A percentile compares a stretch with the other conserved stretches of the same genome.
phyloP scores from a whole-genome alignment of 148 eudicot species.

The Silene conica region DNA sequence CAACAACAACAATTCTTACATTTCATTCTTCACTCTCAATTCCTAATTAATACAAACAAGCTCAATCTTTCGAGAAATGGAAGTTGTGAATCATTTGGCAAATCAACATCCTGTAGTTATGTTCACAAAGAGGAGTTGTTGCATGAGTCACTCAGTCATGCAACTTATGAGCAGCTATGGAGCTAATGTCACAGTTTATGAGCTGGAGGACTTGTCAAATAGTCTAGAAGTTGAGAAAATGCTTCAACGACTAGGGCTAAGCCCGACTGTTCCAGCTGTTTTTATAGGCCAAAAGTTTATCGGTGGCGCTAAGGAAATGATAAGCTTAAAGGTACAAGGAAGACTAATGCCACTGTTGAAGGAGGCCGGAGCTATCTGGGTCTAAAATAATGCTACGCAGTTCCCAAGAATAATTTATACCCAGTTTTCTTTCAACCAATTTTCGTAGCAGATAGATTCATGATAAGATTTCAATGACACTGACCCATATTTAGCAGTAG shows the following conservation, averaged over 20 bases:
- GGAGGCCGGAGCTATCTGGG: slow-evolving; percentile 52
- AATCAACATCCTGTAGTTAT: slow-evolving; percentile 51
- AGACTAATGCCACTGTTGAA: slow-evolving; percentile 38
- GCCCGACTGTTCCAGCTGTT: slow-evolving; percentile 49
- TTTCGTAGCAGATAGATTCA: no score
- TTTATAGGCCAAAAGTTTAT: slow-evolving; percentile 49
- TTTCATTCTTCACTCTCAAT: background rate
- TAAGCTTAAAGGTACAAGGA: slow-evolving; percentile 55
- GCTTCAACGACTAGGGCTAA: slow-evolving; percentile 35
- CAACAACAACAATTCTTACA: background rate
- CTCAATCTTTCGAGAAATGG: slow-evolving; percentile 25
- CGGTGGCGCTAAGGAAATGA: slow-evolving; percentile 58
- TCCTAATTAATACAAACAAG: no score
- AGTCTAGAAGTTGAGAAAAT: slow-evolving; percentile 48
- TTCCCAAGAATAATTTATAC: background rate
- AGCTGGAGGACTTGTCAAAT: slow-evolving; percentile 49
- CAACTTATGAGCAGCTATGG: slow-evolving; percentile 49
- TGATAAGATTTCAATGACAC: no score
- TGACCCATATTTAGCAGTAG: no score
- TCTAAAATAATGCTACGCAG: slow-evolving; percentile 19
- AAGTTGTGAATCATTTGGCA: slow-evolving; percentile 29
- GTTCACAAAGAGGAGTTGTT: slow-evolving; percentile 52
- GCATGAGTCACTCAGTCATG: slow-evolving; percentile 51
- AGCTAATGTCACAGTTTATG: slow-evolving; percentile 48
- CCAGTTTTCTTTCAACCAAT: no score